These are phyloP conservation scores for Amanita rimosa DNA, from an alignment of 768 basidiomycete genomes.

Conservation along the genomic window DNA sequence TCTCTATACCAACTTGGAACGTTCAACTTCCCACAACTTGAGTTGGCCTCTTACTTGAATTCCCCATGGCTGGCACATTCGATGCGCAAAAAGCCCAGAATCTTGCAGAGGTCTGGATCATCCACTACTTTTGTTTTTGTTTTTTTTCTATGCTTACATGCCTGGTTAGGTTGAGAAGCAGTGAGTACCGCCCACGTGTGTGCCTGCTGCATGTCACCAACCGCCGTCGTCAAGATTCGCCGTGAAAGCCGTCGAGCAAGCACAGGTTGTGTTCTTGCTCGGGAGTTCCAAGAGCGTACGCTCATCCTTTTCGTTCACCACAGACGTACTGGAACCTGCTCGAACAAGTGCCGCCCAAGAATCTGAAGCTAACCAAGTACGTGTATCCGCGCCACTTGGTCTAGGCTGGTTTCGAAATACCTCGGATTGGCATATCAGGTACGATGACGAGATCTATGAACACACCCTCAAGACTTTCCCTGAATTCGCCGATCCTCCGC, in stretches of 20 bases:
- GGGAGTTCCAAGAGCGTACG: background rate
- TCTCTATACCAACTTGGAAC: background rate
- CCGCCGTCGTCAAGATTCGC: constrained; percentile 48
- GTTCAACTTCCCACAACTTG: background rate
- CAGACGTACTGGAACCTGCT: constrained; percentile 95
- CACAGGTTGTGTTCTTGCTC: constrained; percentile 59
- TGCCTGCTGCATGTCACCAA: background rate
- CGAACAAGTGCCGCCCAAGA: constrained; percentile 64
- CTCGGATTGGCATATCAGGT: constrained; percentile 23
- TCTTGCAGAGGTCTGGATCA: constrained; percentile 58
- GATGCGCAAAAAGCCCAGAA: constrained; percentile 92
- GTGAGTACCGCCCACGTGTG: constrained; percentile 33
- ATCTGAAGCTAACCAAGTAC: constrained; percentile 77
- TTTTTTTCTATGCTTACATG: background rate
- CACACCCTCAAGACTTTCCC: constrained; percentile 74
- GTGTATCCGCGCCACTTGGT: constrained; percentile 11
- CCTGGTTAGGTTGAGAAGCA: constrained; percentile 84
- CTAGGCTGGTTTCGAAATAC: background rate
- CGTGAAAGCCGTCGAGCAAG: constrained; percentile 93
- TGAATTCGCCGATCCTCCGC: constrained; percentile 44
- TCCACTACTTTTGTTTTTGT: background rate
- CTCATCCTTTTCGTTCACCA: background rate
- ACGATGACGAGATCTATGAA: constrained; percentile 87
- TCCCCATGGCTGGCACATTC: constrained; percentile 28
- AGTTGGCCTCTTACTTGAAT: background rate